Conservation (phyloP, 805 yeast genomes). For the Kazachstania taianensis region DNA sequence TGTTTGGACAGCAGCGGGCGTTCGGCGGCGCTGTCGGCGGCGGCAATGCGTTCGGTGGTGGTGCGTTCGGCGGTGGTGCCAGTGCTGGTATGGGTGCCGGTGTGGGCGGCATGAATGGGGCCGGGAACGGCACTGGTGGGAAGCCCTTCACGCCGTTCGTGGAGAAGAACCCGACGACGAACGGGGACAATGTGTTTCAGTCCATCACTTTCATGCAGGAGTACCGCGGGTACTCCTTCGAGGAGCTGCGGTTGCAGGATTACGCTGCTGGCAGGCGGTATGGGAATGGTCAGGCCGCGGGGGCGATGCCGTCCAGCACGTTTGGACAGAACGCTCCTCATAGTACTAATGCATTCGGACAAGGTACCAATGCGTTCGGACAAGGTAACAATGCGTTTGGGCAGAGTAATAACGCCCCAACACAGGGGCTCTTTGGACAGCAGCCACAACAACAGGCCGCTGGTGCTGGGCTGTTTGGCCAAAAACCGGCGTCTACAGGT, state of each 20-base stretch:
- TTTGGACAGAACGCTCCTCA: conserved; percentile 19
- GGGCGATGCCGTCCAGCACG: conserved; percentile 3
- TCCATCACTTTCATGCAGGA: conserved; percentile 85
- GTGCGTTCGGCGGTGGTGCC: conserved; percentile 2
- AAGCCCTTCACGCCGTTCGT: conserved; percentile 58
- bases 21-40: not conserved
- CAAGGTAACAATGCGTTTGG: conserved; percentile 13
- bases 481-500: conserved; percentile 7
- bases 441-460: conserved; percentile 24
- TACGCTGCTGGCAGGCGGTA: conserved; percentile 47
- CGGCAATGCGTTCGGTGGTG: not conserved
- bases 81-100: conserved; percentile 6
- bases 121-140: conserved; percentile 58
- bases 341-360: conserved; percentile 30
- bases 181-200: conserved; percentile 52
- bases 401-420: conserved; percentile 7
- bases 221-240: conserved; percentile 69
- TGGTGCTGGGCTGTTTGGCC: conserved; percentile 39
- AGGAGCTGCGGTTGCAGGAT: conserved; percentile 84
- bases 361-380: conserved; percentile 1
- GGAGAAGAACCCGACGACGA: conserved; percentile 60
- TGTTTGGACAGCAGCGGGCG: conserved; percentile 4
- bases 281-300: conserved; percentile 25
- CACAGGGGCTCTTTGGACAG: conserved; percentile 10
- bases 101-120: conserved; percentile 13